Evolutionary conservation across 768 basidiomycete species (phyloP), one percentile per base, ranked within the genome.

Genomic region (Pleurotus sapidus): DNA sequence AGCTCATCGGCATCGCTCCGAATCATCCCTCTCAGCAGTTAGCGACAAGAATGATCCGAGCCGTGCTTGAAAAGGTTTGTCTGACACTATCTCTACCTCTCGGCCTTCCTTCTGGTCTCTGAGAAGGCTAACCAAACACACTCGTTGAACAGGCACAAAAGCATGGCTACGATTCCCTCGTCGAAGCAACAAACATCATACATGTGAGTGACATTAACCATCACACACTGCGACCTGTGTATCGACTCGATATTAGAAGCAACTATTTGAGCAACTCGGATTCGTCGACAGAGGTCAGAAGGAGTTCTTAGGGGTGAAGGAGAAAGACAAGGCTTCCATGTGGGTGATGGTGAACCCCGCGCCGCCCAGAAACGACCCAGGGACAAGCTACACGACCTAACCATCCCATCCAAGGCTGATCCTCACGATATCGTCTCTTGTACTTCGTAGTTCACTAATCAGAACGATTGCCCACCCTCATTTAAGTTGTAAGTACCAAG

Each of bases 1-100:
- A 64, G 43, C 56, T 60, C 2, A 58, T 62, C n/a, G 63, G 63
- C 9, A 48, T 64, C 20, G 6, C 57, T 14, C 63, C 63, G 23
- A 53, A 59, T 39, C 61, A 57, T 37, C 61, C 46, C 24, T 37
- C 56, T 5, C 45, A 45, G 57, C 59, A 58, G 38, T 51, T 64
- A 17, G 63, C 60, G 37, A 60, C 60, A 12, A 53, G 39, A 17
- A 50, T 64, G 34, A 64, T 64, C 8, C 27, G 18, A n/a, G 4
- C 23, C 17, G 51, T 53, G 14, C 51, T 34, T 9, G 51, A 53
- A 14, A 53, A 39, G 51, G 51, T 40, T 14, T 12, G 38, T 53
- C 15, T n/a, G 2, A 6, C 3, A 45, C 23, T 12, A n/a, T 45
- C 14, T 20, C 17, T 48, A 48, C 46, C 51, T 42, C 34, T 4